These are phyloP conservation scores for Macrocystidia cucumis DNA, from an alignment of 1,284 basidiomycete genomes.

Conservation along the genomic window DNA sequence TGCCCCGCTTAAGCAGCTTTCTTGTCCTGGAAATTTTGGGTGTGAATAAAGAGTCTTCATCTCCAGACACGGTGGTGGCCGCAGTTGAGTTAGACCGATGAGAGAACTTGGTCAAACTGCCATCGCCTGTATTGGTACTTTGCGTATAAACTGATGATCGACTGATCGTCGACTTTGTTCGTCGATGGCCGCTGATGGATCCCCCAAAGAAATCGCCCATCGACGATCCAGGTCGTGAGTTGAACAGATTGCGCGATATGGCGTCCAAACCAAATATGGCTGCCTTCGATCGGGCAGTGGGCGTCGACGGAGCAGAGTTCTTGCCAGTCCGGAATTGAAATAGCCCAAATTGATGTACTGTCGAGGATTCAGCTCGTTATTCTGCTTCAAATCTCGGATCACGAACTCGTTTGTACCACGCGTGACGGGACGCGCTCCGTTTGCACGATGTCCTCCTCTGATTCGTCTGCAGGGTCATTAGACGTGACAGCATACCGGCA, in stretches of 20 bases:
- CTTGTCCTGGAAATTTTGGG: conserved; percentile 41
- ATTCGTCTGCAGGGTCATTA: conserved; percentile 62
- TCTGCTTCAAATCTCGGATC: too few species aligned
- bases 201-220: conserved; percentile 67
- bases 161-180: conserved; percentile 58
- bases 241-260: conserved; percentile 75
- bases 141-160: conserved; percentile 65
- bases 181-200: conserved; percentile 54
- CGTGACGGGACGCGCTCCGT: conserved; percentile 62
- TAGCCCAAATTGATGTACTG: conserved; percentile 81
- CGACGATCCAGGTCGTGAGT: conserved; percentile 47
- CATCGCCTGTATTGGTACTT: conserved; percentile 54
- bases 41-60: conserved; percentile 43
- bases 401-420: conserved; percentile 74
- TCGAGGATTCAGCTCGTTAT: conserved; percentile 6
- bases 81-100: conserved; percentile 65
- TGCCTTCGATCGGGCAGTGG: conserved; percentile 70
- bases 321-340: conserved; percentile 77
- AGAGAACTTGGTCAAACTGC: conserved; percentile 62
- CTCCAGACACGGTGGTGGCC: conserved; percentile 48
- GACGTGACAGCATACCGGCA: conserved; percentile 72
- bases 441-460: conserved; percentile 80
- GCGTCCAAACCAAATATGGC: conserved; percentile 81
- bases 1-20: conserved; percentile 49
- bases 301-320: conserved; percentile 74